Evolutionary conservation across 2,329 filamentous ascomycete species (phyloP), one percentile per base, ranked within the genome.

Genomic region (Penicillium aurantiogriseum): DNA sequence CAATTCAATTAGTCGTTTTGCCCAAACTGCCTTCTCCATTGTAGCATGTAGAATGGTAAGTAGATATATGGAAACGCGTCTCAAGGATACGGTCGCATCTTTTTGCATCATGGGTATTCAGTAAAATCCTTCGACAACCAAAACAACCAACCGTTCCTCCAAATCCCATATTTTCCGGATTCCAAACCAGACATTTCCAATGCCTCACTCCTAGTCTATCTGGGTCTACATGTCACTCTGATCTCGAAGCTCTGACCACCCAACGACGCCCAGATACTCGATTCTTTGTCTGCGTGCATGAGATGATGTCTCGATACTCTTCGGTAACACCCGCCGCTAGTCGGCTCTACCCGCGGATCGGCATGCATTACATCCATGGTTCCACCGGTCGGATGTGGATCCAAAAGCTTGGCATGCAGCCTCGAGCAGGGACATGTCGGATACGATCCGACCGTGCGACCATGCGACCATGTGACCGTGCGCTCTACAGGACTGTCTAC

Each of bases 281-380:
- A 2, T 11, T 40, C 54, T 56, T 52, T 53, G 42, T 56, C 21
- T 27, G 5, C 4, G 8, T 40, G 27, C 25, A 55, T 39, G 46
- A 58, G 45, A 42, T 55, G 56, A 56, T 35, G 56, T 58, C 40
- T 49, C 38, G 51, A 58, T 55, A 50, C 29, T 47, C 56, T 55
- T 51, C 47, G 46, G 23, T 43, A 5, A 44, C 21, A 52, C 17
- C 36, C 46, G 54, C n/a, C 35, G 35, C 54, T 52, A 53, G 27
- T 43, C 19, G 13, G 21, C 17, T 21, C 40, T 27, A 48, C 38
- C 55, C 55, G 43, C 15, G 19, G 43, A 43, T 54, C 49, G 29
- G 15, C 23, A 56, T n/a, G 21, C 54, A n/a, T 21, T n/a, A 5
- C n/a, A 38, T 5, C 27, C 27, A 35, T 35, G 54, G 42, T 23